Evolutionary conservation across 2,329 filamentous ascomycete genomes (phyloP).

Genomic region (Helotiales sp.): DNA sequence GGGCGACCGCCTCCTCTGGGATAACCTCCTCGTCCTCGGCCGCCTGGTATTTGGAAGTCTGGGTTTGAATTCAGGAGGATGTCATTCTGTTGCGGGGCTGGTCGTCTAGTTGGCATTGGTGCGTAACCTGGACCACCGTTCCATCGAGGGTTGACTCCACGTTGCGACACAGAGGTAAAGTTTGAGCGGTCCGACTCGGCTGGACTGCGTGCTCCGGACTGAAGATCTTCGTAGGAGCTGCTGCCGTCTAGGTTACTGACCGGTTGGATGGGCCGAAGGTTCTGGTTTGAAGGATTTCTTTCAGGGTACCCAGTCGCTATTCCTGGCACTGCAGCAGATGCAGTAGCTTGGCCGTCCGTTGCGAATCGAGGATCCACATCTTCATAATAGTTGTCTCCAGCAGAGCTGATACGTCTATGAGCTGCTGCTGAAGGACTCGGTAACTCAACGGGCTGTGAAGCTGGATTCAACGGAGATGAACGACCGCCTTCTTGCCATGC

Average conservation of each 20-base stretch:
- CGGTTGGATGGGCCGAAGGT: slow-evolving; percentile 39
- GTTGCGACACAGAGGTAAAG: slow-evolving; percentile 89
- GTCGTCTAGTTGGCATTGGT: slow-evolving; percentile 40
- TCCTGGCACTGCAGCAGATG: slow-evolving; percentile 42
- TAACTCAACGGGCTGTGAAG: slow-evolving; percentile 46
- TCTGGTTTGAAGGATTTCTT: slow-evolving; percentile 35
- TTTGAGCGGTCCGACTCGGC: slow-evolving; percentile 79
- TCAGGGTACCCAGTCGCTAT: slow-evolving; percentile 28
- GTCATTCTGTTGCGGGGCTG: slow-evolving; percentile 62
- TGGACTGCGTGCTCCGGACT: slow-evolving; percentile 69
- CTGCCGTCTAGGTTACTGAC: slow-evolving; percentile 39
- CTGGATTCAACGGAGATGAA: slow-evolving; percentile 52
- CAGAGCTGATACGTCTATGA: slow-evolving; percentile 34
- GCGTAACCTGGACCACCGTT: slow-evolving; percentile 48
- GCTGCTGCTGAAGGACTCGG: slow-evolving; percentile 44
- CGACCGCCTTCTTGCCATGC: slow-evolving; percentile 58
- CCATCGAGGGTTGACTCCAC: slow-evolving; percentile 89
- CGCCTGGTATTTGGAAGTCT: slow-evolving; percentile 75
- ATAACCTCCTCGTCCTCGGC: slow-evolving; percentile 31
- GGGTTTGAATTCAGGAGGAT: slow-evolving; percentile 80
- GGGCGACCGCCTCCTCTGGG: slow-evolving; percentile 25
- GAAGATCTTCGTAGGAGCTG: slow-evolving; percentile 66
- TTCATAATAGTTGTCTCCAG: slow-evolving; percentile 74
- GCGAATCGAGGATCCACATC: slow-evolving; percentile 90
- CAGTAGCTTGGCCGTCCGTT: slow-evolving; percentile 44